Percentiles rank a stretch among this genome's conserved stretches.
These are phyloP conservation scores for Chlorophyllum brunneum DNA, from an alignment of 768 basidiomycete species.

Conservation along the genomic window DNA sequence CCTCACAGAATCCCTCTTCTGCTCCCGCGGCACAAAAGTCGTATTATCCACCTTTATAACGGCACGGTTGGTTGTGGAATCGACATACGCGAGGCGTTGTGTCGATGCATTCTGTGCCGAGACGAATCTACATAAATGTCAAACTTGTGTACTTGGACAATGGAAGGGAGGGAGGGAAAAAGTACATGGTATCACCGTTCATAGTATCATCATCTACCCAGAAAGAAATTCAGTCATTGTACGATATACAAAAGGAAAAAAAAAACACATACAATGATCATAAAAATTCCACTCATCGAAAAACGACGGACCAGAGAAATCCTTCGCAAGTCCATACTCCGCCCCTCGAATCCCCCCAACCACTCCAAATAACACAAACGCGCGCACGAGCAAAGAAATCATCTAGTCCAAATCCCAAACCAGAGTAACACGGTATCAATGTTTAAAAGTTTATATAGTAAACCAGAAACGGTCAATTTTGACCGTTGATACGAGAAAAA, in stretches of 20 bases:
- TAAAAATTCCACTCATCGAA: slow-evolving; percentile 21
- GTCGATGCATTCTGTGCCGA: background rate
- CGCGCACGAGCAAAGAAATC: too few relatives aligned
- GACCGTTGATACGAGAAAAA: too few relatives aligned
- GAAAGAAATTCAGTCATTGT: too few relatives aligned
- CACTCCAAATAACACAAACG: background rate
- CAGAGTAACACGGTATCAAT: too few relatives aligned
- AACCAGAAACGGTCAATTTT: too few relatives aligned
- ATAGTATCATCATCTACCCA: background rate
- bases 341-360: background rate
- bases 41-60: slow-evolving; percentile 74
- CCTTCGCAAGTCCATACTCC: slow-evolving; percentile 14
- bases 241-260: background rate
- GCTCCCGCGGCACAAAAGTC: slow-evolving; percentile 41
- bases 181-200: background rate
- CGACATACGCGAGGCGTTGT: slow-evolving; percentile 44
- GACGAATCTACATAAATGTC: background rate
- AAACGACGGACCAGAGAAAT: slow-evolving; percentile 20
- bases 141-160: background rate
- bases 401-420: too few relatives aligned
- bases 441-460: too few relatives aligned
- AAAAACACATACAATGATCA: background rate
- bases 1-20: slow-evolving; percentile 65
- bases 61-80: slow-evolving; percentile 56
- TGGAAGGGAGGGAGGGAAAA: background rate